Evolutionary conservation across 2,329 filamentous ascomycete genomes (phyloP).

Genomic region (Parafenestella ontariensis): DNA sequence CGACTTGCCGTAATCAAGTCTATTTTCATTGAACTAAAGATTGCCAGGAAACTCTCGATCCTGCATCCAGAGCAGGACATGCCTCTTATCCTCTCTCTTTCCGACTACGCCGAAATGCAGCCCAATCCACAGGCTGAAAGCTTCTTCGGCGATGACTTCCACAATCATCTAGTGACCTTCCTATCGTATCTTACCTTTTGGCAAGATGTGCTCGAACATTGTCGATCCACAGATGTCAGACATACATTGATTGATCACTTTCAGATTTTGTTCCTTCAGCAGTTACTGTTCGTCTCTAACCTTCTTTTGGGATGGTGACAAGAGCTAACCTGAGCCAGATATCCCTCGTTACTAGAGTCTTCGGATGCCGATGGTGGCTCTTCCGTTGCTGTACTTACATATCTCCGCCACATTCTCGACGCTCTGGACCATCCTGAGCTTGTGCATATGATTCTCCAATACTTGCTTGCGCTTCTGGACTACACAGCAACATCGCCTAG

Average conservation of each 20-base stretch:
- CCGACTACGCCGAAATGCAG: constrained; percentile 82
- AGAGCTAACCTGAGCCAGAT: constrained; percentile 60
- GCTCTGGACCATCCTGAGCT: constrained; percentile 92
- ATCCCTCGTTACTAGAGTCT: constrained; percentile 93
- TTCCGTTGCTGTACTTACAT: constrained; percentile 93
- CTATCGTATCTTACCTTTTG: constrained; percentile 95
- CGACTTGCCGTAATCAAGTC: constrained; percentile 12
- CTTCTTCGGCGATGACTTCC: constrained; percentile 77
- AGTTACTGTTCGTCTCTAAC: constrained; percentile 73
- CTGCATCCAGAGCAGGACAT: constrained; percentile 76
- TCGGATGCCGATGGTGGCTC: constrained; percentile 97
- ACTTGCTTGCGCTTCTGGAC: constrained; percentile 83
- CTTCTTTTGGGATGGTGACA: neutral
- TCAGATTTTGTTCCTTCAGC: constrained; percentile 93
- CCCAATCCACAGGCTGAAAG: constrained; percentile 71
- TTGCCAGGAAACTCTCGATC: constrained; percentile 75
- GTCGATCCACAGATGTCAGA: constrained; percentile 88
- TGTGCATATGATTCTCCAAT: constrained; percentile 91
- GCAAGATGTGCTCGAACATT: constrained; percentile 98
- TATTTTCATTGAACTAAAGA: constrained; percentile 13
- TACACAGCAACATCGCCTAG: constrained; percentile 45
- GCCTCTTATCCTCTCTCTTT: constrained; percentile 84
- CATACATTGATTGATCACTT: constrained; percentile 95
- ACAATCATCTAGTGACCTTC: constrained; percentile 89
- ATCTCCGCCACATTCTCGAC: constrained; percentile 88